Evolutionary conservation across 202 grass and related monocot species (phyloP), one percentile per base, ranked within the genome.

Genomic region (Schoenoplectus tabernaemontani): DNA sequence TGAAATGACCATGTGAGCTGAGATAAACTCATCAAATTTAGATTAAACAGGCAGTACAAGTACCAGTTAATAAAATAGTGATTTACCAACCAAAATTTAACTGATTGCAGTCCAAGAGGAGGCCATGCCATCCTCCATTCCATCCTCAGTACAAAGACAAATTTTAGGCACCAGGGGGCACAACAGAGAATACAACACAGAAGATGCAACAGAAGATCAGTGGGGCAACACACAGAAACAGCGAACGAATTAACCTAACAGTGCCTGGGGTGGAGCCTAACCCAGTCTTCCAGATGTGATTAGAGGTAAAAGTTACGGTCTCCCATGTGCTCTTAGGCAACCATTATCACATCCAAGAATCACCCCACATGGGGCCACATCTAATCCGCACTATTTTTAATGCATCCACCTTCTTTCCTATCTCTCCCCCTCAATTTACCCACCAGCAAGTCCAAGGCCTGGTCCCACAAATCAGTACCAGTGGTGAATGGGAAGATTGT

Each of bases 331-430:
- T n/a, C n/a, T n/a, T n/a, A 80, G 38, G 68, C 77, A 64, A 88
- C 83, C 84, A 88, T 84, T 76, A 84, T 92, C 86, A 86, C 81
- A 60, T 88, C 80, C 78, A 80, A 84, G 92, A 96, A 96, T 96
- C 87, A 90, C 92, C 81, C 79, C 89, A 96, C 89, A 92, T 96
- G 92, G 81, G 24, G 78, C 48, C 80, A 65, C 59, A 75, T 76
- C 82, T 80, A 84, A 72, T 77, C 79, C 82, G 16, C 3, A 32
- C 26, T 10, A 74, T 74, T 19, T 2, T 54, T 74, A 74, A 47
- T n/a, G 11, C 41, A 26, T 44, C 26, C 69, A 70, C 38, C 66
- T 47, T 6, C 42, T 48, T 73, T 73, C 13, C 26, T 53, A n/a
- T 74, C 46, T 33, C 46, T 46, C 28, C 15, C 70, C 70, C 68